Conservation (phyloP, 108 stramenopile species). For the Nitzschia sp. region DNA sequence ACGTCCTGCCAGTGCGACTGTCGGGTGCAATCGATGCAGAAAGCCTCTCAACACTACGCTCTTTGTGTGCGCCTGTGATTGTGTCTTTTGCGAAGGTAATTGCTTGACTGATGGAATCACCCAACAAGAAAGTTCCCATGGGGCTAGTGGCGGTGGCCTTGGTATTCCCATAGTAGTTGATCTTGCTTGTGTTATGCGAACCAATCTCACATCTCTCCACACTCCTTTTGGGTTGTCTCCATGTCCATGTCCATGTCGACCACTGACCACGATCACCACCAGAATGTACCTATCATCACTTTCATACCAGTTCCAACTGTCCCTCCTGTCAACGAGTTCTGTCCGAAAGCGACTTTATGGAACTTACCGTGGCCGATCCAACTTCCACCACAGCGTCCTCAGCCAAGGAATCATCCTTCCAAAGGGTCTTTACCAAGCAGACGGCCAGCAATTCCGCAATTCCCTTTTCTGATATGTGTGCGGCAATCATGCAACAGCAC, state of each 20-base stretch:
- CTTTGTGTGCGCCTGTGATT: constrained; percentile 76
- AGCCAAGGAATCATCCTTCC: constrained; percentile 17
- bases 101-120: no score
- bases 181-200: constrained; percentile 1
- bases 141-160: background rate
- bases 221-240: background rate
- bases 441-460: constrained; percentile 5
- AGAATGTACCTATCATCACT: constrained; percentile 81
- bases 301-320: constrained; percentile 58
- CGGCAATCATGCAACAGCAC: constrained; percentile 35
- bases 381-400: constrained; percentile 43
- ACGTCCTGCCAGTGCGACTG: background rate
- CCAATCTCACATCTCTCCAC: background rate
- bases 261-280: background rate
- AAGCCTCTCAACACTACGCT: constrained; percentile 68
- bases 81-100: constrained; percentile 80
- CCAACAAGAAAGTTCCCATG: no score
- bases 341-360: constrained; percentile 68
- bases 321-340: constrained; percentile 56
- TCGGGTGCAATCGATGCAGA: constrained; percentile 61
- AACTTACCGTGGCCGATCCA: constrained; percentile 67
- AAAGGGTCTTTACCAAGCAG: constrained; percentile 35
- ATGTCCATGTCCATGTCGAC: no score
- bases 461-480: constrained; percentile 37
- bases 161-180: background rate